phyloP scores from a whole-genome alignment of 2,329 filamentous ascomycete genomes.

The Apiospora phragmitis region DNA sequence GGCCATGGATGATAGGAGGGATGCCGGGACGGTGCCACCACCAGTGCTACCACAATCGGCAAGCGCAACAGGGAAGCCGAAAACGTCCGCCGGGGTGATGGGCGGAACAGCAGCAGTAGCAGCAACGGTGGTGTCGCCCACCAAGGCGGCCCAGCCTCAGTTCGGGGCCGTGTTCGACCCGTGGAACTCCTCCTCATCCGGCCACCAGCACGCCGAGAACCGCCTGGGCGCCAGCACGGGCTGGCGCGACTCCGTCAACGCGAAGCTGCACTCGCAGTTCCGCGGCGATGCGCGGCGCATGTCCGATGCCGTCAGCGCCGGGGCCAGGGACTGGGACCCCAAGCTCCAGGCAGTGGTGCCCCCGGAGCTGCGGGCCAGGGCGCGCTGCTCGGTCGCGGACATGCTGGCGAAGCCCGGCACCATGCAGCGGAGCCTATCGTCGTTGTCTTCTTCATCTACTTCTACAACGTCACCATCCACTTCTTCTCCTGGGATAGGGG shows the following conservation, averaged over 20 bases:
- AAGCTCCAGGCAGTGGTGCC: constrained; percentile 44
- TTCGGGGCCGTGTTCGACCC: constrained; percentile 57
- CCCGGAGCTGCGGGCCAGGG: constrained; percentile 40
- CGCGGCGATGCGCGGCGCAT: constrained; percentile 56
- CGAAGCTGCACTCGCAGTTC: constrained; percentile 73
- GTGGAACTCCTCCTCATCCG: constrained; percentile 73
- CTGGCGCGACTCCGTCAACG: constrained; percentile 71
- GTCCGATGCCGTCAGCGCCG: constrained; percentile 65
- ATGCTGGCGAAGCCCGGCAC: constrained; percentile 52
- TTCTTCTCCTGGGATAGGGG: background rate
- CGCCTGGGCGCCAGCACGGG: constrained; percentile 56
- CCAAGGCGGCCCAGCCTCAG: constrained; percentile 41
- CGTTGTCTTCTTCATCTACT: constrained; percentile 11
- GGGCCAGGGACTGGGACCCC: constrained; percentile 56
- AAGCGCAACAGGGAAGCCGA: background rate
- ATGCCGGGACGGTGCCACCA: background rate
- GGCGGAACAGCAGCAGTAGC: background rate
- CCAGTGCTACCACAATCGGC: background rate
- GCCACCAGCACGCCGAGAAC: constrained; percentile 77
- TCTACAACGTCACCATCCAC: background rate
- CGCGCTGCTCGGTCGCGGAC: constrained; percentile 48
- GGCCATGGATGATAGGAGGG: background rate
- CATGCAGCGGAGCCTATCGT: constrained; percentile 35
- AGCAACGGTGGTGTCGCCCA: background rate
- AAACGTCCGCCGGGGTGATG: background rate